Evolutionary conservation across 805 yeast species (phyloP), one percentile per base, ranked within the genome.

Genomic region (Candida sanyiensis): DNA sequence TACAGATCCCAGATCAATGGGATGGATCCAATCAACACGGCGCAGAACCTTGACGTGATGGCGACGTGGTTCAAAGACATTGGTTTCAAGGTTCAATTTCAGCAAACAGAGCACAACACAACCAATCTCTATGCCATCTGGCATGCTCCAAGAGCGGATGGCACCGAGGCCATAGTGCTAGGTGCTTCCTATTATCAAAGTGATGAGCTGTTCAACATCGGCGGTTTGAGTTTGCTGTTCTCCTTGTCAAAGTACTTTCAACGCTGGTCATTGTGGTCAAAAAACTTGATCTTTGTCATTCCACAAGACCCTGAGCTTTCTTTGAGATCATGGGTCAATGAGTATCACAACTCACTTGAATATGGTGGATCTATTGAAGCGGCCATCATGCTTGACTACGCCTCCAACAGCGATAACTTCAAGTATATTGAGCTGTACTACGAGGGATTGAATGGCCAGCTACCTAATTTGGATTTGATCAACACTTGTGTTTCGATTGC

Each of bases 321-420:
- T 1, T 65, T 90, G 42, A 68, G 95, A 42, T 65, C 79, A 4
- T 93, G 97, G 97, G 96, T 90, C 7, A 86, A 83, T 43, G 96
- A 95, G 1, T 93, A 93, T 59, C 97, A 93, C 54, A 78, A 85
- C 0, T 66, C 82, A 0, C 64, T 93, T 53, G 94, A 87, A 51
- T 88, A 97, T 1, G 97, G 95, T 25, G 99, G 99, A 0, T 76
- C 93, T 1, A 83, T 93, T 28, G 97, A 93, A 51, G 84, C 93
- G 25, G 97, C 97, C 0, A 56, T 93, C 4, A 80, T 88, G 16
- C 51, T 93, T 43, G 97, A 93, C 57, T 87, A 74, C 54, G 78
- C 93, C 3, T 72, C 76, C 7, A 59, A 61, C 2, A 55, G 58
- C 25, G 97, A 89, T 57, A 70, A 75, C 48, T 75, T 88, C 56